Evolutionary conservation across 805 yeast genomes (phyloP), one percentile per base, ranked within the genome.

Genomic region (Wickerhamomyces chaumierensis): DNA sequence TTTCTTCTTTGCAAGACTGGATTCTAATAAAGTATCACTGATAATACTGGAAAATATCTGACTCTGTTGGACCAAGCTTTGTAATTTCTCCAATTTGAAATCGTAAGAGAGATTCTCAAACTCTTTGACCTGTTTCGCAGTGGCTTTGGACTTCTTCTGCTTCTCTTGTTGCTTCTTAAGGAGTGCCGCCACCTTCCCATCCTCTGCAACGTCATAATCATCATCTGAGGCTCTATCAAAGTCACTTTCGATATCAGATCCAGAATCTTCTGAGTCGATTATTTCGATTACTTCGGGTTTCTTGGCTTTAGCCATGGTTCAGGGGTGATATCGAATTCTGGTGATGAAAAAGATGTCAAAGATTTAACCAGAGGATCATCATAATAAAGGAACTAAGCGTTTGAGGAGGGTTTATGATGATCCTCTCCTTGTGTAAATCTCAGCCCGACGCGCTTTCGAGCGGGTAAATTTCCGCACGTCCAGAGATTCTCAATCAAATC

Each of bases 31-130:
- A 11, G 88, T 79, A 37, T 86, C 88, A 3, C 94, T 77, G 33
- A 90, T 83, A 46, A 90, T 85, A 44, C 79, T 74, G 1, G 96
- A 81, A 58, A 85, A 90, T 2, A 88, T 73, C 53, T 86, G 88
- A 15, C 96, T 84, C 52, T 84, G 80, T 49, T 82, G 81, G n/a
- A 90, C 86, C 45, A 90, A 66, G 29, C 75, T 77, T 41, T 83
- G 73, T 39, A 90, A 62, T 39, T 85, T 69, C 39, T 71, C 69
- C 34, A 86, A 61, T 51, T 85, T 84, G 34, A 64, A 61, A 31
- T 76, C 74, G n/a, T 62, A 62, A 2, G 74, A 65, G 16, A 72
- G 58, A 7, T 57, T 56, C 39, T 75, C 65, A 34, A 57, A 53
- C 31, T 52, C 53, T 31, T 50, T 33, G 37, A 39, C 39, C 37